Percentiles rank a stretch among this genome's conserved stretches.
Evolutionary conservation across 2,329 filamentous ascomycete genomes (phyloP).

Genomic region (Verticillium dahliae): DNA sequence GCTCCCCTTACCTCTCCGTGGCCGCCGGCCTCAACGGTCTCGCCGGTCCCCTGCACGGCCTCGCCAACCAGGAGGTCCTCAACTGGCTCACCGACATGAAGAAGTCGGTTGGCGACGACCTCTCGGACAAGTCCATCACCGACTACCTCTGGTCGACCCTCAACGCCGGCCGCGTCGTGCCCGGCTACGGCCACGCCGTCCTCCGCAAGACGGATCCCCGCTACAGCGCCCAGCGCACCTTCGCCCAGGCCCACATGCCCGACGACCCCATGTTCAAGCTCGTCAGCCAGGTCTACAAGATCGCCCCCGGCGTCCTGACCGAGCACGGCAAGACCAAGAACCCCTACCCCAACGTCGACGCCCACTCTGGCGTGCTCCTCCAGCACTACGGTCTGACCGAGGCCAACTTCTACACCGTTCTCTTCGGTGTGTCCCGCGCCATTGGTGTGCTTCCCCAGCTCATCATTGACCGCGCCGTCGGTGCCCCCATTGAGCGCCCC

Average conservation of each 20-base stretch:
- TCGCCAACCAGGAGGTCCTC: conserved; percentile 99
- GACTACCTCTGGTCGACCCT: conserved; percentile 98
- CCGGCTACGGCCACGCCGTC: conserved; percentile 97
- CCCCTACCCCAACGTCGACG: conserved; percentile 97
- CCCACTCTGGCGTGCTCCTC: conserved; percentile 97
- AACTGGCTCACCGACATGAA: conserved; percentile 99
- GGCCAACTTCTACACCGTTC: conserved; percentile 99
- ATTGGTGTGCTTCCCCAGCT: conserved; percentile 98
- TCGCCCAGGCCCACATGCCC: conserved; percentile 82
- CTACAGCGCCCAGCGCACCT: conserved; percentile 97
- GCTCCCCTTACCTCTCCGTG: conserved; percentile 94
- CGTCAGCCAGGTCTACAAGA: conserved; percentile 99
- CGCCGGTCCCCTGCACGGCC: conserved; percentile 94
- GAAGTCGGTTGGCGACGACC: conserved; percentile 84
- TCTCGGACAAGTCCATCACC: conserved; percentile 93
- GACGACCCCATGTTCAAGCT: conserved; percentile 99
- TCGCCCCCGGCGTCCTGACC: conserved; percentile 92
- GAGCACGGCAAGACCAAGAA: conserved; percentile 99
- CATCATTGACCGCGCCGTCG: conserved; percentile 97
- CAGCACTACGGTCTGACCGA: conserved; percentile 99
- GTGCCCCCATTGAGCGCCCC: conserved; percentile 94
- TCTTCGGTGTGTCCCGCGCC: conserved; percentile 97
- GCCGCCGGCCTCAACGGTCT: conserved; percentile 97
- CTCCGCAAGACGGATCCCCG: conserved; percentile 99
- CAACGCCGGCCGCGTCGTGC: conserved; percentile 91